These are phyloP conservation scores for Naumovozyma castellii DNA, from an alignment of 805 yeast genomes.

Conservation along the genomic window DNA sequence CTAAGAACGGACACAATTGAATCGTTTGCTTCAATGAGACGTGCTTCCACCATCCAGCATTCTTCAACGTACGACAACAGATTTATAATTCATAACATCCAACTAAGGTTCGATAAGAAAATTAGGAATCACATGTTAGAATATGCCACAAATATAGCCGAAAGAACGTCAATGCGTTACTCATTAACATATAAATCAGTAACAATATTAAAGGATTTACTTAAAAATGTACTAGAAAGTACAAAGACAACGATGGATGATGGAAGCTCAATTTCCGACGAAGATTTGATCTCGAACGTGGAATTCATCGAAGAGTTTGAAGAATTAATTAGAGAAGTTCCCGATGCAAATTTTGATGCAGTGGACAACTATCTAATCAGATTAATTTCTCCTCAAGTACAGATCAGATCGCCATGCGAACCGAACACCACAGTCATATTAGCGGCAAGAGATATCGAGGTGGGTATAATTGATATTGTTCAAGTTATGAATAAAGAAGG, in stretches of 20 bases:
- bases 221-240: conserved; percentile 19
- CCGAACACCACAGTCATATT: conserved; percentile 41
- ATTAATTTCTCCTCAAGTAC: conserved; percentile 55
- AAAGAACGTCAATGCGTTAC: conserved; percentile 35
- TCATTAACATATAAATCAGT: conserved; percentile 43
- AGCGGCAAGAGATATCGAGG: conserved; percentile 50
- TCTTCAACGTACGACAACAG: conserved; percentile 43
- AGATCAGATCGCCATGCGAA: conserved; percentile 39
- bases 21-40: conserved; percentile 27
- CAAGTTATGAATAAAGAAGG: conserved; percentile 29
- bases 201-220: conserved; percentile 36
- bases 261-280: conserved; percentile 9
- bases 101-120: conserved; percentile 45
- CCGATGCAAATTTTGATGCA: conserved; percentile 33
- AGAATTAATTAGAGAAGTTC: conserved; percentile 36
- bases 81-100: conserved; percentile 47
- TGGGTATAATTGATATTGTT: conserved; percentile 41
- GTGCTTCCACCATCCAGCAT: conserved; percentile 18
- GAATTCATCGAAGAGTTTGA: conserved; percentile 38
- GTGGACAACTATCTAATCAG: conserved; percentile 44
- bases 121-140: conserved; percentile 41
- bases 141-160: conserved; percentile 38
- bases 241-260: conserved; percentile 15
- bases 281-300: conserved; percentile 17
- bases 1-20: conserved; percentile 20